phyloP scores from a whole-genome alignment of 1,284 basidiomycete genomes.

The Gomphus bonarii region DNA sequence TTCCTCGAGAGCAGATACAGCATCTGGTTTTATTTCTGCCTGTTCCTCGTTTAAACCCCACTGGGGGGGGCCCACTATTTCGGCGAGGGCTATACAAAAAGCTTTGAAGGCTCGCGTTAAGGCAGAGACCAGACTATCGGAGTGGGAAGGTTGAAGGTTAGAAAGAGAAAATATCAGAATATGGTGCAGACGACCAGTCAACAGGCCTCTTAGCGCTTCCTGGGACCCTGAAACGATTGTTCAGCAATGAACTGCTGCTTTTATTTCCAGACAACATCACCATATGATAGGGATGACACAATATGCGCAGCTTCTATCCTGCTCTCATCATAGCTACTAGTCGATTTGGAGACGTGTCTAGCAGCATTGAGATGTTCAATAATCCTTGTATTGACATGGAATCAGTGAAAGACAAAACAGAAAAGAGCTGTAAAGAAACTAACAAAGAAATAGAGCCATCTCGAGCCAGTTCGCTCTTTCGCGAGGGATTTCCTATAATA shows the following conservation, averaged over 20 bases:
- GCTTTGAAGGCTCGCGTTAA: constrained; percentile 52
- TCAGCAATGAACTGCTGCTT: neutral
- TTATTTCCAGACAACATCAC: constrained; percentile 21
- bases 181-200: constrained; percentile 42
- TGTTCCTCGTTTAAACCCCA: constrained; percentile 47
- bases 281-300: constrained; percentile 60
- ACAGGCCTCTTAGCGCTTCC: constrained; percentile 44
- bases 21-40: constrained; percentile 36
- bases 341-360: neutral
- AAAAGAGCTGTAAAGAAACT: neutral
- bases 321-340: constrained; percentile 28
- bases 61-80: constrained; percentile 52
- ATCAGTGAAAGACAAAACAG: neutral
- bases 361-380: neutral
- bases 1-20: constrained; percentile 43
- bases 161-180: constrained; percentile 49
- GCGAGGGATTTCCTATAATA: constrained; percentile 9
- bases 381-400: neutral
- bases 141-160: constrained; percentile 28
- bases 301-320: constrained; percentile 65
- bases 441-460: constrained; percentile 5
- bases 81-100: constrained; percentile 45
- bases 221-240: constrained; percentile 36
- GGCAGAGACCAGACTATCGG: constrained; percentile 38
- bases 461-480: constrained; percentile 1